Evolutionary conservation across 495 filamentous ascomycete species (phyloP), one percentile per base, ranked within the genome.

Genomic region (Neurospora sp.): DNA sequence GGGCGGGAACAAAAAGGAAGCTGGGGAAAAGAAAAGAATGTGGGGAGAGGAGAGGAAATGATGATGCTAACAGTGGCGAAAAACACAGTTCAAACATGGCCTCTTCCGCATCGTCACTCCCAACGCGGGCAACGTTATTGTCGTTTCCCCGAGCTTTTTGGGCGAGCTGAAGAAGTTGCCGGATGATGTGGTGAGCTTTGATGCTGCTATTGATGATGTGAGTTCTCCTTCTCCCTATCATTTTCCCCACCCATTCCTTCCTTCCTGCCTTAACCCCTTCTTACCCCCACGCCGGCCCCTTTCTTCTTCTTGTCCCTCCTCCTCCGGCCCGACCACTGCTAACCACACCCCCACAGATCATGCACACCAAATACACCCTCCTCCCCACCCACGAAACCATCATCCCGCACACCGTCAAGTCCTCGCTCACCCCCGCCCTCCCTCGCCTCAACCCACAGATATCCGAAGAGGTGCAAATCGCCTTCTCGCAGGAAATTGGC

Each of bases 321-420:
- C 44, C n/a, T 41, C 6, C 14, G 3, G 18, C 3, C 18, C 3
- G 41, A 40, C 9, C 2, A 69, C 4, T 90, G 69, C 84, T 84
- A 3, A 78, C 4, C 90, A 27, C 80, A 90, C 6, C 87, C 85
- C 1, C 31, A 31, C 31, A 80, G 73, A 46, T 31, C 4, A 76
- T 80, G 75, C 75, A 79, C 35, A 40, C 75, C 20, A 78, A 78
- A 54, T 82, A 82, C 77, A 79, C 77, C 69, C 66, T 73, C n/a
- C 37, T 80, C 66, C 9, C 73, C 0, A 20, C 70, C 20, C 76
- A 74, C 41, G 23, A 76, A 31, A 23, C 44, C 16, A 8, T 75
- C 5, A 31, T 82, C n/a, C 69, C 74, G 0, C 75, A 80, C 70
- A 75, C 77, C 0, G 20, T 82, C 73, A 81, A 80, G 70, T 69